Base-by-base conservation (phyloP, 2,329 filamentous ascomycete species). In the Thelonectria olida region DNA sequence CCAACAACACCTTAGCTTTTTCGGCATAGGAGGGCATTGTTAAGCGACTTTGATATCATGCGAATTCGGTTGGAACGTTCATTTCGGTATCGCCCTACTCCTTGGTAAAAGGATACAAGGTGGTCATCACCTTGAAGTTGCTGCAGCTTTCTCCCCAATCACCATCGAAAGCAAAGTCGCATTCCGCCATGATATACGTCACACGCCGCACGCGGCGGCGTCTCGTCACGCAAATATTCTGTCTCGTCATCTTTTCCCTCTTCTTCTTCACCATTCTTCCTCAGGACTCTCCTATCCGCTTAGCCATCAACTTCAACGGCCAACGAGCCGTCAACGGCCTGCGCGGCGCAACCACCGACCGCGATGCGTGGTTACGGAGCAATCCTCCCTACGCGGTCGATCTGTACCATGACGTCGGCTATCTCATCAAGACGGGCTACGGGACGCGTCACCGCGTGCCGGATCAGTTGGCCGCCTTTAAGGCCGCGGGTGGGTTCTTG, bases 401-500 rank as follows among this genome's bases (percentile, higher is more conserved):
- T 56, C 72, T 82, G 34, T 72, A 74, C 52, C 74, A 74, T 36
- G 84, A 86, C 55, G 78, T 85, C 7, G 82, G 80, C 28, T 77
- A 84, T 63, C 78, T 87, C 50, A 73, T 87, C 65, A 87, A 87
- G 74, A 86, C 84, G 5, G 84, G 84, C 27, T 86, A 84, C 68
- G 84, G 84, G 54, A 86, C 84, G 17, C 79, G 79, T 47, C 73
- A 80, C 50, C 80, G 84, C 13, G 75, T 86, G 25, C 73, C 78
- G 5, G 77, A 80, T 10, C 80, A 83, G 70, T 72, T 86, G 10
- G 74, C 78, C 41, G 83, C 84, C 0, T 75, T 85, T 42, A 57
- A 63, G 17, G 62, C 62, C 10, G 68, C 69, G 15, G 74, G 72
- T n/a, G 69, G 64, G 7, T 76, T 78, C 44, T 61, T 81, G 56